These are phyloP conservation scores for Pseudonitzschia delicatissima DNA, from an alignment of 108 stramenopile genomes.

Conservation along the genomic window DNA sequence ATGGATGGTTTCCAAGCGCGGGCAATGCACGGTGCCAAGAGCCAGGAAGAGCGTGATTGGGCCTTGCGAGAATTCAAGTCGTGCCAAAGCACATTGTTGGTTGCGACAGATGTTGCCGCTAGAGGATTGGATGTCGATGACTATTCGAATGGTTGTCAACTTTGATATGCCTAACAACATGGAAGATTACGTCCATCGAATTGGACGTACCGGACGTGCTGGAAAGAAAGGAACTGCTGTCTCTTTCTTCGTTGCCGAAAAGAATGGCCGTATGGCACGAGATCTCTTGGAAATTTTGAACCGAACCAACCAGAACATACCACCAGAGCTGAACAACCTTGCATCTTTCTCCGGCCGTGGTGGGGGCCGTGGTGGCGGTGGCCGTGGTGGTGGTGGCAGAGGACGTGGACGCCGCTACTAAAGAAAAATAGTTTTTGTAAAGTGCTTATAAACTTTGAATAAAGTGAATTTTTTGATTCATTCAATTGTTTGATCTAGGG, in stretches of 20 bases:
- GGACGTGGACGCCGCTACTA: conserved; percentile 27
- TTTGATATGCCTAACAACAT: conserved; percentile 82
- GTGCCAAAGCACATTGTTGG: conserved; percentile 81
- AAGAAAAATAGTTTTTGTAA: neutral
- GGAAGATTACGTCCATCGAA: conserved; percentile 88
- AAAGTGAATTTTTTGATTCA: too few relatives aligned
- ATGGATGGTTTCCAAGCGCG: conserved; percentile 88
- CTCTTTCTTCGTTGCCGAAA: conserved; percentile 91
- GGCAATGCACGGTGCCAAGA: conserved; percentile 99
- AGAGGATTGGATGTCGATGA: conserved; percentile 78
- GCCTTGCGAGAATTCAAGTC: conserved; percentile 93
- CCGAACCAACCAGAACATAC: conserved; percentile 67
- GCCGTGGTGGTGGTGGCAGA: conserved; percentile 58
- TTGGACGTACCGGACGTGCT: conserved; percentile 98
- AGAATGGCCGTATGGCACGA: conserved; percentile 87
- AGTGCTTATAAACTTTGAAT: neutral
- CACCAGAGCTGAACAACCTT: conserved; percentile 55
- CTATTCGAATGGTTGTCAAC: conserved; percentile 84
- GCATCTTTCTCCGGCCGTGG: conserved; percentile 38
- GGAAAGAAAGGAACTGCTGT: conserved; percentile 96
- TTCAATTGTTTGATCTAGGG: too few relatives aligned
- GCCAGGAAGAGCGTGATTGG: conserved; percentile 97
- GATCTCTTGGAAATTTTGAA: conserved; percentile 82
- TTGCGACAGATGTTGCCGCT: conserved; percentile 99
- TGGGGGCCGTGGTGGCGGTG: conserved; percentile 40